Evolutionary conservation across 2,329 filamentous ascomycete genomes (phyloP).

Genomic region (Eutypa lata): DNA sequence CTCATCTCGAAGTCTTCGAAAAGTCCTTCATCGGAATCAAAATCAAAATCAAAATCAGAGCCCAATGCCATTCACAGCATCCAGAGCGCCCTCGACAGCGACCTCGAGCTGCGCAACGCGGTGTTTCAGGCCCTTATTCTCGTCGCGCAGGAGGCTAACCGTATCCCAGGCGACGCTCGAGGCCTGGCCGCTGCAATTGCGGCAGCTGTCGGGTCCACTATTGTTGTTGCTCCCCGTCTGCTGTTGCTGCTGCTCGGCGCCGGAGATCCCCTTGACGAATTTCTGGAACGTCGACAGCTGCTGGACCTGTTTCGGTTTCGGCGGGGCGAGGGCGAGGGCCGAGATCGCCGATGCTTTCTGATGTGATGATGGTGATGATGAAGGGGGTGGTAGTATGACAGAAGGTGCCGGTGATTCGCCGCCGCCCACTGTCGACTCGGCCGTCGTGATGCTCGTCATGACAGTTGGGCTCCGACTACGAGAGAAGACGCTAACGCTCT

Average conservation of each 20-base stretch:
- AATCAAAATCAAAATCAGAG: too few species aligned
- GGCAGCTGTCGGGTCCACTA: constrained; percentile 35
- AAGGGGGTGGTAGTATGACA: background rate
- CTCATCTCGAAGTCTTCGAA: too few species aligned
- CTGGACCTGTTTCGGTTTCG: constrained; percentile 26
- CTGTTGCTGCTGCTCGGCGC: constrained; percentile 24
- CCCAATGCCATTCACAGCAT: constrained; percentile 56
- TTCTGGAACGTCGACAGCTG: constrained; percentile 47
- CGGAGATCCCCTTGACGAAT: constrained; percentile 43
- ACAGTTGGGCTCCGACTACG: constrained; percentile 56
- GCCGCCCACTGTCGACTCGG: constrained; percentile 6
- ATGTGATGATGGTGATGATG: constrained; percentile 2
- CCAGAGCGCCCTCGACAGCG: constrained; percentile 59
- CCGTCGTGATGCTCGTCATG: constrained; percentile 30
- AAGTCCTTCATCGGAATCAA: too few species aligned
- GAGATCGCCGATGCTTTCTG: constrained; percentile 7
- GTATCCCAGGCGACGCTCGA: constrained; percentile 63
- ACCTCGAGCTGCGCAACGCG: constrained; percentile 57
- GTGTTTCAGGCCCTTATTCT: constrained; percentile 60
- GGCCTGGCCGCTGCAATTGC: constrained; percentile 57
- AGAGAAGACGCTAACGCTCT: constrained; percentile 62
- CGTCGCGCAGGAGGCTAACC: constrained; percentile 57
- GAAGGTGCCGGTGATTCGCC: background rate
- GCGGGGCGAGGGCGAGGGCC: constrained; percentile 10
- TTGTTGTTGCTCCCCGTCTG: constrained; percentile 5